Conservation (phyloP, 441 rosid genomes). For the Croton laevigatus region DNA sequence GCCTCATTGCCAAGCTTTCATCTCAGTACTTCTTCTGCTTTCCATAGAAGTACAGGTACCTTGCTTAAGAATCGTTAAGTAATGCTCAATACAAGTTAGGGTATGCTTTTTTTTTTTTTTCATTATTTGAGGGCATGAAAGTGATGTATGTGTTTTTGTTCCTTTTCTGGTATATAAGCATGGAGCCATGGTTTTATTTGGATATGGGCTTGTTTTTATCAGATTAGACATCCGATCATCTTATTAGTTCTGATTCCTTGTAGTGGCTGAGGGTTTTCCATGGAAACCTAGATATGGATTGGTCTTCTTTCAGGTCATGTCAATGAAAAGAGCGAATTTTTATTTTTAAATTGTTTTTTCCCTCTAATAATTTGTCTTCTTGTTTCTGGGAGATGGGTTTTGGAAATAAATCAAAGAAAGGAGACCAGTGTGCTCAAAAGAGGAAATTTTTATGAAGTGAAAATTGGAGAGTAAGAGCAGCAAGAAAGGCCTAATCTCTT, state of each 20-base stretch:
- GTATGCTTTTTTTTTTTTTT: neutral
- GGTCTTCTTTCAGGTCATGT: constrained; percentile 34
- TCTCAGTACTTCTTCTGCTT: constrained; percentile 26
- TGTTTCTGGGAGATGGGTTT: constrained; percentile 24
- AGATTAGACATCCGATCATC: constrained; percentile 16
- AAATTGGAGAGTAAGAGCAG: neutral
- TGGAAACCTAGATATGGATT: constrained; percentile 17
- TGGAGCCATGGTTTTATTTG: neutral
- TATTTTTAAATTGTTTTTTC: neutral
- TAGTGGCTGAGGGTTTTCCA: constrained; percentile 30
- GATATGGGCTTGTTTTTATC: constrained; percentile 10
- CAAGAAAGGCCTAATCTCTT: constrained; percentile 1
- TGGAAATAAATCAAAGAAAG: constrained; percentile 24
- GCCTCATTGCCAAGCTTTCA: constrained; percentile 35
- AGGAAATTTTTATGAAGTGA: constrained; percentile 16
- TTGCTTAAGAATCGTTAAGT: constrained; percentile 15
- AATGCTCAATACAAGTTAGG: no score
- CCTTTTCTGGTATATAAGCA: constrained; percentile 3
- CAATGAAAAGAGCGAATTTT: constrained; percentile 12
- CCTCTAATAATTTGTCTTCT: constrained; percentile 13
- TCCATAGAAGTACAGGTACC: neutral
- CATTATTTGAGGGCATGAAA: constrained; percentile 17
- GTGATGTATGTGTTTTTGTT: constrained; percentile 6
- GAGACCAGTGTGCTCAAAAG: constrained; percentile 20
- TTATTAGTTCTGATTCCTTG: constrained; percentile 21